Percentiles rank a stretch among this genome's conserved stretches.
These are phyloP conservation scores for Penicillium manginii DNA, from an alignment of 495 filamentous ascomycete genomes.

Conservation along the genomic window DNA sequence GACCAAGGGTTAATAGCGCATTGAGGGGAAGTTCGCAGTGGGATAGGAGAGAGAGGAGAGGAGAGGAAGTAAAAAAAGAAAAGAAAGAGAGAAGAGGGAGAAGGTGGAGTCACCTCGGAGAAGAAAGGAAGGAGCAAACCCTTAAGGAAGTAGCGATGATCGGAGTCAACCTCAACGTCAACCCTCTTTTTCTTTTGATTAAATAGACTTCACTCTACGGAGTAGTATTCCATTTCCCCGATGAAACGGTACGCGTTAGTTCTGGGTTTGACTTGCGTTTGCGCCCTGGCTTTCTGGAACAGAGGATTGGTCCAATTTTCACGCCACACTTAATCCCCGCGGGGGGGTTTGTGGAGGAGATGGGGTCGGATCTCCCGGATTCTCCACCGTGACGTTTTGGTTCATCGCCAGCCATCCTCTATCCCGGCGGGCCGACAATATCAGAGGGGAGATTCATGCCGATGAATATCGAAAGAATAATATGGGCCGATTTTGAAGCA, in stretches of 20 bases:
- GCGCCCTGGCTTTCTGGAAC: background rate
- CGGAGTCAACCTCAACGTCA: background rate
- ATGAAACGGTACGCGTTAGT: background rate
- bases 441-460: too few relatives aligned
- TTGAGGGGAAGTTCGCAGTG: constrained; percentile 8
- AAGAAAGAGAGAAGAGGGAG: constrained; percentile 7
- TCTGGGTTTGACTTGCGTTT: background rate
- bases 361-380: constrained; percentile 12
- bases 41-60: constrained; percentile 6
- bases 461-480: too few relatives aligned
- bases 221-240: too few relatives aligned
- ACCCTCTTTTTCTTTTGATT: too few relatives aligned
- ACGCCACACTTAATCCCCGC: constrained; percentile 14
- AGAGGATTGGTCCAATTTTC: background rate
- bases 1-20: constrained; percentile 10
- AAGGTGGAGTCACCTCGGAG: background rate
- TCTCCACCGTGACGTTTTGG: constrained; percentile 14
- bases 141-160: background rate
- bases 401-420: background rate
- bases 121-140: background rate
- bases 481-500: too few relatives aligned
- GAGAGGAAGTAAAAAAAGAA: background rate
- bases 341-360: constrained; percentile 9
- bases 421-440: too few relatives aligned
- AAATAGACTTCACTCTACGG: too few relatives aligned